Percentiles rank a stretch among this genome's conserved stretches.
Conservation (phyloP, 768 basidiomycete genomes). For the Lentinula detonsa region DNA sequence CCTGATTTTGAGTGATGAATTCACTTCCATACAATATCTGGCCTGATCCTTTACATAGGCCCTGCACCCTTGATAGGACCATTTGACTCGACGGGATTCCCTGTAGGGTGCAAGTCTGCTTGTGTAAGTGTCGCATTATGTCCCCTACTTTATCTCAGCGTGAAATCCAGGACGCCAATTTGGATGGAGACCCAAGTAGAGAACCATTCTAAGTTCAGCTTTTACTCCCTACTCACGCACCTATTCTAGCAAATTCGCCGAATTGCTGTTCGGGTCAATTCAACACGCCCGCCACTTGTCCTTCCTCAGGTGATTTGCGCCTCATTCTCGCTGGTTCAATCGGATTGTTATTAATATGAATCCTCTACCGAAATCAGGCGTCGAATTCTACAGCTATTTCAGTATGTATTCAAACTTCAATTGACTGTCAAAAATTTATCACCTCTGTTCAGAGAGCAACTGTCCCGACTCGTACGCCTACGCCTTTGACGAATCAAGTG, state of each 20-base stretch:
- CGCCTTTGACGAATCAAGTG: constrained; percentile 26
- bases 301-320: constrained; percentile 17
- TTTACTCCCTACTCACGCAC: not conserved
- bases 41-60: constrained; percentile 16
- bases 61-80: constrained; percentile 42
- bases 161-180: constrained; percentile 16
- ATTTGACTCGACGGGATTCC: constrained; percentile 36
- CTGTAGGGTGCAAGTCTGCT: constrained; percentile 49
- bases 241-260: constrained; percentile 21
- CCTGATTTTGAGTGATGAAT: constrained; percentile 1
- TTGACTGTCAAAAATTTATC: no score
- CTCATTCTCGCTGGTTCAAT: not conserved
- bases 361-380: constrained; percentile 10
- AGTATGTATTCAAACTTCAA: not conserved
- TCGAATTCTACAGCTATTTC: constrained; percentile 20
- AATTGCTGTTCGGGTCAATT: constrained; percentile 30
- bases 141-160: not conserved
- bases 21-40: no score
- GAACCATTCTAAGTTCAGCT: constrained; percentile 9
- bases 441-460: constrained; percentile 9
- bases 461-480: constrained; percentile 26
- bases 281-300: constrained; percentile 28
- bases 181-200: constrained; percentile 19
- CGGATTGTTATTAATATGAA: not conserved
- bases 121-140: constrained; percentile 19